phyloP scores from a whole-genome alignment of 2,329 filamentous ascomycete species.

The Thielaviopsis musarum region DNA sequence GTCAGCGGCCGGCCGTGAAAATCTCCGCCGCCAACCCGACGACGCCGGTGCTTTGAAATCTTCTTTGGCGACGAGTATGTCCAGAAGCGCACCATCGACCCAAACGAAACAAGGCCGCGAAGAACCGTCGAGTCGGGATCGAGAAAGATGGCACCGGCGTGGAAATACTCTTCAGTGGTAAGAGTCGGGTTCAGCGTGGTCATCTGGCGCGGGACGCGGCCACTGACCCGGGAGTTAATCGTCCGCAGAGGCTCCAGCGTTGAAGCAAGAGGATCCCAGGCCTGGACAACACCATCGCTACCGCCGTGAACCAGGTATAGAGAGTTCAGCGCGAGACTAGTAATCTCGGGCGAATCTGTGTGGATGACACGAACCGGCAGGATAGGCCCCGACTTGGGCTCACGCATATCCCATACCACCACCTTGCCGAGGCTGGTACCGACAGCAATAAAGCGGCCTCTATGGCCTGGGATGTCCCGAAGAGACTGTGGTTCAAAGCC shows the following conservation, averaged over 20 bases:
- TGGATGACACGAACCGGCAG: conserved; percentile 65
- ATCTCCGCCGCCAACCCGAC: conserved; percentile 48
- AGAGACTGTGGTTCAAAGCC: not conserved
- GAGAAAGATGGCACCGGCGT: conserved; percentile 67
- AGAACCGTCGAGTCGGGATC: conserved; percentile 78
- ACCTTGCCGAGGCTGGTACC: conserved; percentile 68
- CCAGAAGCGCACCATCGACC: conserved; percentile 82
- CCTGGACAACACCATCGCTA: conserved; percentile 85
- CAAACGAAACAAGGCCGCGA: conserved; percentile 73
- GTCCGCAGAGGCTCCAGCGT: conserved; percentile 63
- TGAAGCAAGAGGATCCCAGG: conserved; percentile 90
- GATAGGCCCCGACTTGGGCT: conserved; percentile 30
- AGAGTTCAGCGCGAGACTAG: conserved; percentile 65
- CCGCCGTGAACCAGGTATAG: conserved; percentile 86
- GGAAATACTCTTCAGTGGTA: conserved; percentile 57
- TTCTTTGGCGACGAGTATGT: conserved; percentile 74
- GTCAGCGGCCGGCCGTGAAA: conserved; percentile 32
- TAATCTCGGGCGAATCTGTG: conserved; percentile 79
- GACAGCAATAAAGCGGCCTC: conserved; percentile 62
- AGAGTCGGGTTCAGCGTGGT: conserved; percentile 36
- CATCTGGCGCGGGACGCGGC: conserved; percentile 61
- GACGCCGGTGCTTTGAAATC: conserved; percentile 62
- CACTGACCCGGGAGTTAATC: conserved; percentile 69
- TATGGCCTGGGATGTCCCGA: conserved; percentile 62
- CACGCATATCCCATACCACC: conserved; percentile 71